These are phyloP conservation scores for Venustampulla echinocandica DNA, from an alignment of 495 filamentous ascomycete genomes.

Conservation along the genomic window DNA sequence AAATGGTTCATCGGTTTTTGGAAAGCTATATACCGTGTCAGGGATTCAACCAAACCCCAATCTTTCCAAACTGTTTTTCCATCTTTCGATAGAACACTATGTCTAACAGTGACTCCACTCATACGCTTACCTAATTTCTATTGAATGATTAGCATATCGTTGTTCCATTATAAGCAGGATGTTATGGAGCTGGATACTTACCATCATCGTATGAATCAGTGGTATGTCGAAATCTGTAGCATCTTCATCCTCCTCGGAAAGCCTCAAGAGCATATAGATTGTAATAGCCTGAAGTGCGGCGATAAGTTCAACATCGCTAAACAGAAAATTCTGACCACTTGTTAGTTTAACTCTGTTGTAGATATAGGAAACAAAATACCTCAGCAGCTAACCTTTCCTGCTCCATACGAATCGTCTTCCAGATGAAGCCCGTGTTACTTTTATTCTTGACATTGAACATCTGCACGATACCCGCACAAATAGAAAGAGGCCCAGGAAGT, in stretches of 20 bases:
- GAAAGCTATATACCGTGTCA: conserved; percentile 5
- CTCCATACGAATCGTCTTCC: conserved; percentile 9
- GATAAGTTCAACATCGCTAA: not conserved
- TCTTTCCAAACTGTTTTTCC: conserved; percentile 4
- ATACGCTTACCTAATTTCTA: conserved; percentile 1
- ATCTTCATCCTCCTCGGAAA: conserved; percentile 2
- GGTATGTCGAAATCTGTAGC: conserved; percentile 7
- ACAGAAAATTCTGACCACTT: not conserved
- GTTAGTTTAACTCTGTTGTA: not conserved
- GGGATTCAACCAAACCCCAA: conserved; percentile 9
- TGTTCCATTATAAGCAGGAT: not conserved
- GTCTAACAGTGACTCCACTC: not conserved
- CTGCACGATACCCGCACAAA: conserved; percentile 5
- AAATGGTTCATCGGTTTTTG: too few relatives aligned
- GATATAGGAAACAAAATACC: not conserved
- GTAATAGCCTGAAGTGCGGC: conserved; percentile 11
- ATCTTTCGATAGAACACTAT: not conserved
- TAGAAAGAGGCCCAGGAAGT: not conserved
- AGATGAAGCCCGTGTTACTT: conserved; percentile 6
- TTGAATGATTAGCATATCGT: not conserved
- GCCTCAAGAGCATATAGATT: conserved; percentile 7
- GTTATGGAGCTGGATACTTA: not conserved
- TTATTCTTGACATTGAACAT: conserved; percentile 6
- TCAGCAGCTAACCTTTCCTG: not conserved
- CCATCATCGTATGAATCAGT: conserved; percentile 9